Evolutionary conservation across 2,329 filamentous ascomycete species (phyloP).

Genomic region (Trichoderma atrobrunneum): DNA sequence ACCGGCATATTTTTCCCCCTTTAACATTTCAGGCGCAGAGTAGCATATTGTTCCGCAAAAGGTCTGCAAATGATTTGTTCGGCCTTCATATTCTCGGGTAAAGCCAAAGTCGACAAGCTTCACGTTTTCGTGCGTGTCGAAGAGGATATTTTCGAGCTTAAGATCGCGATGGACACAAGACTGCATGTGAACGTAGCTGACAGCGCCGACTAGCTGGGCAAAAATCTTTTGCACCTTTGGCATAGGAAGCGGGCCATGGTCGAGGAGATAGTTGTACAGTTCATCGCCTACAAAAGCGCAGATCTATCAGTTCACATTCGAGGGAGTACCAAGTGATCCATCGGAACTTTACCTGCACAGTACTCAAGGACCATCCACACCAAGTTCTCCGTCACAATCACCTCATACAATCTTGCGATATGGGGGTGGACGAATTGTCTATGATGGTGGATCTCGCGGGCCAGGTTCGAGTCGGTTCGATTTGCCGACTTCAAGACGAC

Average conservation of each 20-base stretch:
- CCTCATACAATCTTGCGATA: slow-evolving; percentile 94
- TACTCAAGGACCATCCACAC: slow-evolving; percentile 98
- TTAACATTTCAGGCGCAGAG: slow-evolving; percentile 96
- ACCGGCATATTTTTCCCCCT: slow-evolving; percentile 95
- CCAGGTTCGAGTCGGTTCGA: slow-evolving; percentile 92
- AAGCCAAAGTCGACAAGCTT: slow-evolving; percentile 98
- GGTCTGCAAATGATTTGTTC: slow-evolving; percentile 90
- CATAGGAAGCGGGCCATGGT: slow-evolving; percentile 77
- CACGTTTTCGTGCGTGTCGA: slow-evolving; percentile 96
- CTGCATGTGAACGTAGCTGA: slow-evolving; percentile 91
- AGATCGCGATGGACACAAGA: slow-evolving; percentile 95
- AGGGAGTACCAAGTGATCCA: background rate
- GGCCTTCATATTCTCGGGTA: slow-evolving; percentile 94
- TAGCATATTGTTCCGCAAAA: slow-evolving; percentile 98
- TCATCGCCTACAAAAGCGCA: slow-evolving; percentile 68
- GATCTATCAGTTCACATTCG: background rate
- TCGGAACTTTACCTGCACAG: slow-evolving; percentile 66
- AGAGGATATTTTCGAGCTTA: slow-evolving; percentile 84
- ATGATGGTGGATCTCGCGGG: slow-evolving; percentile 97
- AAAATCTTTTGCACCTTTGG: slow-evolving; percentile 94
- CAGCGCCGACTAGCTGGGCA: slow-evolving; percentile 89
- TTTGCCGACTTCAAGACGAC: slow-evolving; percentile 98
- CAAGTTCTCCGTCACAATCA: slow-evolving; percentile 90
- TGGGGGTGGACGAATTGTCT: slow-evolving; percentile 97
- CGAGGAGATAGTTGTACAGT: slow-evolving; percentile 91